A percentile compares a stretch with the other conserved stretches of the same genome.
These are phyloP conservation scores for Bidens hawaiensis DNA, from an alignment of 140 eudicot species.

Conservation along the genomic window DNA sequence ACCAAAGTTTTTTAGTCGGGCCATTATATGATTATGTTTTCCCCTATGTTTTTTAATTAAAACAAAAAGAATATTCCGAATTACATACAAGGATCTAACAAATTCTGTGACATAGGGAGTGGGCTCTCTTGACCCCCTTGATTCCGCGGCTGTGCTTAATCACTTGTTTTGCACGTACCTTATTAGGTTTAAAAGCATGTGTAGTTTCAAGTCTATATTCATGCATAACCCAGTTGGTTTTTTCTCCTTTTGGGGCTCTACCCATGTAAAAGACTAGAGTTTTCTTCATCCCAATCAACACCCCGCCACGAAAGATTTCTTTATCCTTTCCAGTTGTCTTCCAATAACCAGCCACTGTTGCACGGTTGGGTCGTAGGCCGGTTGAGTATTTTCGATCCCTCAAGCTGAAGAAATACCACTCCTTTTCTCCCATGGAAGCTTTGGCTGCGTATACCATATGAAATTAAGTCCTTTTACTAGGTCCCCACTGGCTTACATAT, in stretches of 20 bases:
- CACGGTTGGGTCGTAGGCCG: slow-evolving; percentile 85
- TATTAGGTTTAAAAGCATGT: slow-evolving; percentile 53
- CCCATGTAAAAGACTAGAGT: slow-evolving; percentile 86
- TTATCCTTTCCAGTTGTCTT: slow-evolving; percentile 94
- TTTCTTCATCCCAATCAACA: slow-evolving; percentile 87
- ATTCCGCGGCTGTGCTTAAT: too few relatives aligned
- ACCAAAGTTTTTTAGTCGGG: too few relatives aligned
- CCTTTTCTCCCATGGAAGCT: slow-evolving; percentile 98
- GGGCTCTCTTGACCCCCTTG: too few relatives aligned
- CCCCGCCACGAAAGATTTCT: slow-evolving; percentile 66
- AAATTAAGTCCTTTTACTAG: not conserved
- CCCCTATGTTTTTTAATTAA: too few relatives aligned
- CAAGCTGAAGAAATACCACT: slow-evolving; percentile 92
- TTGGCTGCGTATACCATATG: slow-evolving; percentile 45
- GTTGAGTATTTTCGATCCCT: slow-evolving; percentile 89
- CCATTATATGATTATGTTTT: too few relatives aligned
- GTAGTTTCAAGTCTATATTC: slow-evolving; percentile 76
- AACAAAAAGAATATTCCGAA: too few relatives aligned
- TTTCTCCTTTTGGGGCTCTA: slow-evolving; percentile 92
- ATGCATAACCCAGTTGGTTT: slow-evolving; percentile 98
- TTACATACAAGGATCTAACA: too few relatives aligned
- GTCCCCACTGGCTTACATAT: not conserved
- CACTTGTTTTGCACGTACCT: slow-evolving; percentile 38
- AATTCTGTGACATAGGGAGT: too few relatives aligned
- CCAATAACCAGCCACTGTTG: slow-evolving; percentile 96